phyloP scores from a whole-genome alignment of 441 rosid genomes.

The Iberis amara region DNA sequence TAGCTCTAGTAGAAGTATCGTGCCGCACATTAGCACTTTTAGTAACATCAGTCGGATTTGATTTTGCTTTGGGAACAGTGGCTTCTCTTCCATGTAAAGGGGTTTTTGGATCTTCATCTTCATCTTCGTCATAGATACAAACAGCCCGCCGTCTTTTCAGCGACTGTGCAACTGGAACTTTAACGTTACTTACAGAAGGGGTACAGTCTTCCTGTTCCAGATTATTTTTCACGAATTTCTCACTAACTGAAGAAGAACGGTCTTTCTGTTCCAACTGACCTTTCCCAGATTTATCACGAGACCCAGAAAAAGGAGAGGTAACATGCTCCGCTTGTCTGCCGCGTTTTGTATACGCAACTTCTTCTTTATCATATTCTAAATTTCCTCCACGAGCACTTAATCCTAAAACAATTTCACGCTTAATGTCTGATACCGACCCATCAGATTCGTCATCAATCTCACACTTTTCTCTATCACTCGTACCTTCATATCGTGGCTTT shows the following conservation, averaged over 20 bases:
- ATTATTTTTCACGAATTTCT: slow-evolving; percentile 2
- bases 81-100: slow-evolving; percentile 75
- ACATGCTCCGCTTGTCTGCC: slow-evolving; percentile 56
- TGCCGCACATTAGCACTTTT: slow-evolving; percentile 33
- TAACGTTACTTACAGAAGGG: slow-evolving; percentile 23
- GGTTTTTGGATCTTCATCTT: slow-evolving; percentile 80
- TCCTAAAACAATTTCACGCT: slow-evolving; percentile 39
- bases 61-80: slow-evolving; percentile 33
- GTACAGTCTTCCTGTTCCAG: slow-evolving; percentile 21
- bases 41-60: slow-evolving; percentile 33
- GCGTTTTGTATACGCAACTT: slow-evolving; percentile 56
- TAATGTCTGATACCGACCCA: slow-evolving; percentile 12
- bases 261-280: slow-evolving; percentile 23
- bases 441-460: slow-evolving; percentile 33
- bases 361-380: slow-evolving; percentile 51
- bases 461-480: slow-evolving; percentile 30
- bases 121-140: slow-evolving; percentile 66
- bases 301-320: slow-evolving; percentile 39
- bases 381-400: slow-evolving; percentile 37
- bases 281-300: slow-evolving; percentile 44
- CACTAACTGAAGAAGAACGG: slow-evolving; percentile 13
- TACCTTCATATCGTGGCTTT: slow-evolving; percentile 38
- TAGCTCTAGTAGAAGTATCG: slow-evolving; percentile 32
- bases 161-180: slow-evolving; percentile 40
- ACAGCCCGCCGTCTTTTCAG: slow-evolving; percentile 85